These are phyloP conservation scores for Sporothrix globosa DNA, from an alignment of 2,329 filamentous ascomycete species.

Conservation along the genomic window DNA sequence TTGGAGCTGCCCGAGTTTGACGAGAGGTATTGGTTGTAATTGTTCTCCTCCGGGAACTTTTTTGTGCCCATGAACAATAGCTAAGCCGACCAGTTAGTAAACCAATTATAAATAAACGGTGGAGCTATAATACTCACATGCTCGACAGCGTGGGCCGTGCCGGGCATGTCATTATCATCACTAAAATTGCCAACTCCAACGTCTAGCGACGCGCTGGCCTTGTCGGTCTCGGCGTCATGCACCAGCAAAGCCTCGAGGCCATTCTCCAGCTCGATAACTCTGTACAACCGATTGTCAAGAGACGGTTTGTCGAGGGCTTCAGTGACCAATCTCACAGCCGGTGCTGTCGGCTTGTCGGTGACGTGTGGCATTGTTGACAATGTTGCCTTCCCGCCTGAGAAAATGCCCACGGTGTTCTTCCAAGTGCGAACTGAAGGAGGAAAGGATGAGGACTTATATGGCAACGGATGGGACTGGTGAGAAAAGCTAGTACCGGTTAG, in stretches of 20 bases:
- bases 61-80: constrained; percentile 98
- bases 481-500: background rate
- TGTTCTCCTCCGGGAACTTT: constrained; percentile 96
- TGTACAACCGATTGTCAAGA: constrained; percentile 83
- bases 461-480: background rate
- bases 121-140: constrained; percentile 58
- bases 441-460: background rate
- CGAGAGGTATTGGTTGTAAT: constrained; percentile 90
- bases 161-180: constrained; percentile 86
- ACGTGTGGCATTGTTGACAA: constrained; percentile 26
- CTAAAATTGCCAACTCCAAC: constrained; percentile 96
- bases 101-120: background rate
- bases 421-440: too few species aligned
- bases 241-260: constrained; percentile 88
- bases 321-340: constrained; percentile 50
- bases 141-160: constrained; percentile 94
- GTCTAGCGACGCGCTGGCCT: constrained; percentile 92
- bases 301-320: constrained; percentile 80
- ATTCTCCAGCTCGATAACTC: constrained; percentile 83
- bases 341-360: background rate
- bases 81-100: constrained; percentile 43
- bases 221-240: constrained; percentile 93
- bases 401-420: background rate
- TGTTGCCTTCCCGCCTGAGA: background rate
- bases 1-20: constrained; percentile 91